Conservation (phyloP, 2,329 filamentous ascomycete genomes). For the Geosmithia morbida region DNA sequence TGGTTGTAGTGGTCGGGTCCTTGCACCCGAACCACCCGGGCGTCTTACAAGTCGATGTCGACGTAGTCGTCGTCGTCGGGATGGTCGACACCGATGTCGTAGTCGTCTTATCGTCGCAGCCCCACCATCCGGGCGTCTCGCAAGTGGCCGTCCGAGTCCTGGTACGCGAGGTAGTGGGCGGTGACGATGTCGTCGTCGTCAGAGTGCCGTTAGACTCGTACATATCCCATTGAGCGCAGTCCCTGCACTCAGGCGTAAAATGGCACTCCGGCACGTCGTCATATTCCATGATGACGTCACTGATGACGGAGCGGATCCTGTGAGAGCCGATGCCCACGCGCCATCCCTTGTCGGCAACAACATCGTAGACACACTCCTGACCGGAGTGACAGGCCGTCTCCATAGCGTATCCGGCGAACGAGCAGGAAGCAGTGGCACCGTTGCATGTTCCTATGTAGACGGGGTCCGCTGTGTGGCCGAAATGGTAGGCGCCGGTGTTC, state of each 20-base stretch:
- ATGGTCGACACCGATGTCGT: conserved; percentile 20
- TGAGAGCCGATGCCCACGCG: conserved; percentile 83
- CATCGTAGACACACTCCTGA: conserved; percentile 79
- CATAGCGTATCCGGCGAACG: conserved; percentile 84
- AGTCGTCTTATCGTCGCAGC: conserved; percentile 50
- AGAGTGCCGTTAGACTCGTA: conserved; percentile 85
- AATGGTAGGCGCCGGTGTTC: conserved; percentile 72
- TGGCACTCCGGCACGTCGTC: conserved; percentile 66
- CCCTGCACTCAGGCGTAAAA: conserved; percentile 65
- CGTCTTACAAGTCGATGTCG: conserved; percentile 31
- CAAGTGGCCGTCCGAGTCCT: conserved; percentile 77
- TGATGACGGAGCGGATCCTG: conserved; percentile 77
- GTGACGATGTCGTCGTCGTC: conserved; percentile 45
- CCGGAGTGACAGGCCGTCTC: conserved; percentile 89
- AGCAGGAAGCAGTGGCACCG: conserved; percentile 75
- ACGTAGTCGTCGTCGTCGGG: conserved; percentile 22
- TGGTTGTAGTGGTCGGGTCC: conserved; percentile 13
- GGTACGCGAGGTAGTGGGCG: conserved; percentile 40
- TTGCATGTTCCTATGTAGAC: conserved; percentile 92
- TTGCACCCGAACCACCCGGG: conserved; percentile 47
- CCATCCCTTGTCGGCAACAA: conserved; percentile 84
- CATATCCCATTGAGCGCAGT: conserved; percentile 90
- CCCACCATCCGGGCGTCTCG: conserved; percentile 88
- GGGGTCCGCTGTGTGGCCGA: conserved; percentile 91
- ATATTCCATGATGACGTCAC: conserved; percentile 74